These are phyloP conservation scores for Lotus japonicus DNA, from an alignment of 306 rosid species.

Conservation along the genomic window DNA sequence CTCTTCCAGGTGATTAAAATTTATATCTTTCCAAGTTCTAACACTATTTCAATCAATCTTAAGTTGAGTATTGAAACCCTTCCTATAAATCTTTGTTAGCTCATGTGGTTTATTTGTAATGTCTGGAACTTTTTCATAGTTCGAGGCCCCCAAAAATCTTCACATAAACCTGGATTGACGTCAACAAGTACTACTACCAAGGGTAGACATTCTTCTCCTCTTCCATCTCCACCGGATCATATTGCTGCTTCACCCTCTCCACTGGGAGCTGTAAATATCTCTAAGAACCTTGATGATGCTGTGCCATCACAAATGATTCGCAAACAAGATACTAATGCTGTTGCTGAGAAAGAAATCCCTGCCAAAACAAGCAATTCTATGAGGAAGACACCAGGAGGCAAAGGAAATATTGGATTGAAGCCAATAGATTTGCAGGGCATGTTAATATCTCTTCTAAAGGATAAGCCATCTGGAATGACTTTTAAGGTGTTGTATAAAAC, in stretches of 20 bases:
- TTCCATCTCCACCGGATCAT: constrained; percentile 69
- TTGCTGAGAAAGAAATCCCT: constrained; percentile 54
- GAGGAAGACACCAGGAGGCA: constrained; percentile 47
- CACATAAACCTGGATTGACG: constrained; percentile 47
- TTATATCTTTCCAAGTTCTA: constrained; percentile 7
- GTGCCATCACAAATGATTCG: constrained; percentile 40
- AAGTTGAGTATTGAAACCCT: constrained; percentile 5
- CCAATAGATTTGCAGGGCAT: constrained; percentile 63
- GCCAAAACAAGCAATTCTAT: constrained; percentile 32
- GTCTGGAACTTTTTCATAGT: constrained; percentile 27
- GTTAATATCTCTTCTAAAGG: constrained; percentile 58
- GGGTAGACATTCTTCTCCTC: constrained; percentile 67
- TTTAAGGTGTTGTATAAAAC: constrained; percentile 40
- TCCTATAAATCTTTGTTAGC: constrained; percentile 7
- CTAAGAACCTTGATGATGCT: constrained; percentile 56
- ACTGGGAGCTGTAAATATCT: constrained; percentile 40
- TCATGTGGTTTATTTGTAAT: constrained; percentile 7
- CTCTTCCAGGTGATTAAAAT: constrained; percentile 62
- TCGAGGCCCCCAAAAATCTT: constrained; percentile 56
- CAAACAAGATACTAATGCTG: constrained; percentile 47
- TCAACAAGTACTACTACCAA: constrained; percentile 43
- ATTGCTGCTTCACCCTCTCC: constrained; percentile 62
- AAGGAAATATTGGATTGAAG: constrained; percentile 53
- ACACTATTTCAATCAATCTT: constrained; percentile 1
- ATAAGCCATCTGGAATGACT: constrained; percentile 85